phyloP scores from a whole-genome alignment of 192 early-diverging fungal genomes.

The Allomyces javanicus region DNA sequence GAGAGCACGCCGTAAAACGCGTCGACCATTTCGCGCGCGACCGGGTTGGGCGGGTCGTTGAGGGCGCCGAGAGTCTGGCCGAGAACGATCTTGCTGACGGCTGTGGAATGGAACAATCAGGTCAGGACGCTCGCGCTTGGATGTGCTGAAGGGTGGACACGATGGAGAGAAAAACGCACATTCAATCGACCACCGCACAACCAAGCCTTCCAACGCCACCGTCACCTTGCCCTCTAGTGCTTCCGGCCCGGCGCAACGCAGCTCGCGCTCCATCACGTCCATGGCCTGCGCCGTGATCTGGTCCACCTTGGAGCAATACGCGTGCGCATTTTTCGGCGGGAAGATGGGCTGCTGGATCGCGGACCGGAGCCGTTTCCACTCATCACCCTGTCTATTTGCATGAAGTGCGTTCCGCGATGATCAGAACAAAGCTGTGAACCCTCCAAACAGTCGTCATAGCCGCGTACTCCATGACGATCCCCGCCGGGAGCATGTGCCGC shows the following conservation, averaged over 20 bases:
- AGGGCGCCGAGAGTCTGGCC: not conserved
- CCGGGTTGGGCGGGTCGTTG: not conserved
- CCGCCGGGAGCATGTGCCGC: not conserved
- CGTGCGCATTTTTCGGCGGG: not conserved
- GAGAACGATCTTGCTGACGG: not conserved
- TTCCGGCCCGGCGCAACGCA: not conserved
- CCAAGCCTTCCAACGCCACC: not conserved
- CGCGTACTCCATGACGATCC: not conserved
- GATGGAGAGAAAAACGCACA: not conserved
- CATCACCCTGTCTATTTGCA: not conserved
- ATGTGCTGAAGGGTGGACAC: too few relatives aligned
- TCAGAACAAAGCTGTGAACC: not conserved
- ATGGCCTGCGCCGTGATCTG: not conserved
- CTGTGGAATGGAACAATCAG: not conserved
- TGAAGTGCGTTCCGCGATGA: not conserved
- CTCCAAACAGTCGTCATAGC: not conserved
- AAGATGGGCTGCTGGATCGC: not conserved
- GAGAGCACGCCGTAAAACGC: not conserved
- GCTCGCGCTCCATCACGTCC: not conserved
- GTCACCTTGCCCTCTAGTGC: not conserved
- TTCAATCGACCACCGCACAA: slow-evolving; percentile 1
- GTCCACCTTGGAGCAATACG: not conserved
- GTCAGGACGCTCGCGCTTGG: too few relatives aligned
- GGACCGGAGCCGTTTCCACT: not conserved
- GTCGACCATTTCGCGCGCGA: not conserved